Base-by-base conservation (phyloP, 495 filamentous ascomycete genomes). In the Penicillium steckii region DNA sequence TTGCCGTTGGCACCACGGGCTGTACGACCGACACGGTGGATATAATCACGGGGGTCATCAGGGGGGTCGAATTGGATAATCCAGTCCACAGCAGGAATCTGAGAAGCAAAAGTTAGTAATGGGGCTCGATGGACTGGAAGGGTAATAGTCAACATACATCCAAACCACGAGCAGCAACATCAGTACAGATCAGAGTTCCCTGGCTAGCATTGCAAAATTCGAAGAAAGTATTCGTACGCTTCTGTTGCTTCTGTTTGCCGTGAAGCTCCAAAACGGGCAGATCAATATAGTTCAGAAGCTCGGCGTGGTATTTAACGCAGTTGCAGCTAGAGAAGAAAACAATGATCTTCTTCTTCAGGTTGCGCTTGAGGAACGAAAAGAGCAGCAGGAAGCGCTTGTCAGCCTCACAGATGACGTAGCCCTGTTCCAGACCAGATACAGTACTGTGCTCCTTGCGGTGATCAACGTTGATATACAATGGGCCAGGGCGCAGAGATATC, bases 191-290 rank as follows among this genome's bases (percentile, higher is more conserved):
- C 33, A 98, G 71, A 3, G 88, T 95, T 8, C 94, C 94, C 46
- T 89, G 85, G 48, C 80, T 86, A 6, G 94, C 92, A 67, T 98
- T 98, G 72, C 88, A 91, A 76, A 97, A 98, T 60, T 97, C 93
- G 71, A 97, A 98, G 73, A 98, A 98, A 0, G 90, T 95, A 64
- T 94, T 95, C 42, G 94, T 98, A 4, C 94, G 87, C 68, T 95
- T 95, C 67, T 96, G 89, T 70, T 97, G 94, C 72, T 97, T 97
- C 72, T 95, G 90, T 70, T 97, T 96, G 46, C 93, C 93, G 68
- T 96, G 91, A 26, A 85, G 66, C 52, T 67, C 72, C 38, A 73
- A 61, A n/a, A 95, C 92, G 17, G 89, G 93, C 7, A 97, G 80
- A 68, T 98, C 94, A 52, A 97, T 97, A 69, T 94, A 96, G 72